phyloP scores from a whole-genome alignment of 2,329 filamentous ascomycete genomes.

The Diaporthe citrichinensis region DNA sequence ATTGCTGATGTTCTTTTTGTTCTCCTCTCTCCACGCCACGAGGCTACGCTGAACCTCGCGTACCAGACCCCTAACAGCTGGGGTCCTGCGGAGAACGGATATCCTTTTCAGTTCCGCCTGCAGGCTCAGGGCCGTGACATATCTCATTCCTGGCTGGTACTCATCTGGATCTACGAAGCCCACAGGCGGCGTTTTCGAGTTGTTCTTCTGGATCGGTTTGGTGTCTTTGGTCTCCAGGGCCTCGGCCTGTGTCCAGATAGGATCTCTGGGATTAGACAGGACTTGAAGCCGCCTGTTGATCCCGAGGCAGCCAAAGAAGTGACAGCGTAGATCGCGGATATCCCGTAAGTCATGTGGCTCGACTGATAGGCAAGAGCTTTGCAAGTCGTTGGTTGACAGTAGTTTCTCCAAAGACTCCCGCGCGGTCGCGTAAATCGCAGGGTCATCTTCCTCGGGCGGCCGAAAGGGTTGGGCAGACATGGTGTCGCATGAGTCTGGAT shows the following conservation, averaged over 20 bases:
- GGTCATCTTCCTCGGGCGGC: neutral
- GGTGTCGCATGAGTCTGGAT: neutral
- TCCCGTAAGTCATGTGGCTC: conserved; percentile 21
- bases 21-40: conserved; percentile 14
- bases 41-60: conserved; percentile 27
- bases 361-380: conserved; percentile 27
- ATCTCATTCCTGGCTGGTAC: conserved; percentile 30
- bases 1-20: neutral
- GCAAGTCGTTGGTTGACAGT: neutral
- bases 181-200: neutral
- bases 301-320: conserved; percentile 37
- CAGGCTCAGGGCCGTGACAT: conserved; percentile 34
- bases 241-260: conserved; percentile 25
- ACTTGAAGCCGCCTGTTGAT: conserved; percentile 29
- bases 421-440: conserved; percentile 16
- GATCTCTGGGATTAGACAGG: neutral
- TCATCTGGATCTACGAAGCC: neutral
- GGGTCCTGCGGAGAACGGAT: conserved; percentile 31
- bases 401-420: neutral
- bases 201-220: conserved; percentile 1
- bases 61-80: conserved; percentile 23
- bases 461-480: conserved; percentile 9
- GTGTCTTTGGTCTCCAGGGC: conserved; percentile 23
- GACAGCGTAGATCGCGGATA: conserved; percentile 16
- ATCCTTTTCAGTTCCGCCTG: conserved; percentile 36